Evolutionary conservation across 1,284 basidiomycete genomes (phyloP).

Genomic region (Waitea zeae): DNA sequence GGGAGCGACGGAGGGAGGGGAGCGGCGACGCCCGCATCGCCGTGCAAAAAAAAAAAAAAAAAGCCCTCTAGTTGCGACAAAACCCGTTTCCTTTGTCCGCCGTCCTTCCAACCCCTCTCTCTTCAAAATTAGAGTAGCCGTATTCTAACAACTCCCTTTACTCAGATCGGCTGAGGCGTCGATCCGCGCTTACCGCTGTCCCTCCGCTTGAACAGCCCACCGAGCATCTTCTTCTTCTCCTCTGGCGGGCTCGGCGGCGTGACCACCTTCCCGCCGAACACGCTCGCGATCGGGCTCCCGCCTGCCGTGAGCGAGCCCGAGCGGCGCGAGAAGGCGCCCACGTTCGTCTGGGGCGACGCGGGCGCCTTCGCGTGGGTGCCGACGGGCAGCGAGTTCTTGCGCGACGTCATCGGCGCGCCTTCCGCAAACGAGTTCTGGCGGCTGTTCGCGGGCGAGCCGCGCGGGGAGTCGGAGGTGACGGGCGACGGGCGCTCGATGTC

Average conservation of each 20-base stretch:
- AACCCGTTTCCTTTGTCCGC: too few species aligned
- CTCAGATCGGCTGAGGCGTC: too few species aligned
- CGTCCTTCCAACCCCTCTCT: too few species aligned
- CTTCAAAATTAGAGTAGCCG: too few species aligned
- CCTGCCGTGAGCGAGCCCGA: background rate
- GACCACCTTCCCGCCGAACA: background rate
- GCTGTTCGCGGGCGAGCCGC: background rate
- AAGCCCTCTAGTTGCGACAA: too few species aligned
- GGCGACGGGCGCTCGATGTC: background rate
- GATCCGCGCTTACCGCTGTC: background rate
- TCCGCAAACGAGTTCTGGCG: too few species aligned
- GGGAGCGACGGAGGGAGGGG: too few species aligned
- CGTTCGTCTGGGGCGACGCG: background rate
- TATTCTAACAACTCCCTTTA: too few species aligned
- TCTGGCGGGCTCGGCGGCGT: background rate
- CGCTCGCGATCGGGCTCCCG: background rate
- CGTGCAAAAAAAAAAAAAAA: too few species aligned
- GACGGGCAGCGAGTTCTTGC: too few species aligned
- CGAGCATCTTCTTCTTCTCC: background rate
- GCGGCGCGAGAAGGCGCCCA: background rate
- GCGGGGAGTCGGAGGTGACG: background rate
- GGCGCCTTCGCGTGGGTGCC: background rate
- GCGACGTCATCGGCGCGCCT: too few species aligned
- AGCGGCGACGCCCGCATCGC: too few species aligned
- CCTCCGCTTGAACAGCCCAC: background rate